Conservation (phyloP, 2,329 filamentous ascomycete species). For the Aspergillus unguis region DNA sequence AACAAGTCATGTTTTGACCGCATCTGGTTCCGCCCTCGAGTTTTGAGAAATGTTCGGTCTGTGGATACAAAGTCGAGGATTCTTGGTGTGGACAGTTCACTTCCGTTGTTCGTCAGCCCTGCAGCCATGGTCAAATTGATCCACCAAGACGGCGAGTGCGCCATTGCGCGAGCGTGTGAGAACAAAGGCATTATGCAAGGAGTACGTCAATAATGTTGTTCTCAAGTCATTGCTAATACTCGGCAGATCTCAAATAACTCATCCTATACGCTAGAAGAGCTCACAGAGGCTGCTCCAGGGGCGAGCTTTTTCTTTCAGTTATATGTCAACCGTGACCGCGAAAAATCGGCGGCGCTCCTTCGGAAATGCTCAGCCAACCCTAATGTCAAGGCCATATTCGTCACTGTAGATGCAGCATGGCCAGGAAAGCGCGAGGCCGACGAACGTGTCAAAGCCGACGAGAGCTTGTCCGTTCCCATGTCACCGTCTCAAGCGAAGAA, state of each 20-base stretch:
- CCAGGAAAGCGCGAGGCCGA: conserved; percentile 57
- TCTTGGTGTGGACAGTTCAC: conserved; percentile 50
- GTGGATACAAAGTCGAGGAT: conserved; percentile 54
- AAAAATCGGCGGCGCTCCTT: conserved; percentile 49
- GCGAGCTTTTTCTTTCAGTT: conserved; percentile 54
- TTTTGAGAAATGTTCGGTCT: conserved; percentile 55
- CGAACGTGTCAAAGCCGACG: conserved; percentile 51
- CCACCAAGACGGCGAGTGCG: conserved; percentile 62
- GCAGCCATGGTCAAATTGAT: conserved; percentile 63
- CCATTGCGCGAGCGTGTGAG: conserved; percentile 53
- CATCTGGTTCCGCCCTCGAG: conserved; percentile 59
- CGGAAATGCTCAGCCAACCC: conserved; percentile 40
- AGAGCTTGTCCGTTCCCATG: conserved; percentile 43
- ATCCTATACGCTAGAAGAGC: conserved; percentile 56
- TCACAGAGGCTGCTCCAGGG: conserved; percentile 43
- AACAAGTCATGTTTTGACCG: conserved; percentile 56
- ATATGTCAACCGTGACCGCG: conserved; percentile 53
- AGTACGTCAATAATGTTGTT: conserved; percentile 24
- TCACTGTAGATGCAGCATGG: conserved; percentile 57
- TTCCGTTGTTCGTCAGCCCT: conserved; percentile 63
- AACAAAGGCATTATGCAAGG: conserved; percentile 56
- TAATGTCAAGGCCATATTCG: conserved; percentile 46
- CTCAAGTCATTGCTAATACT: not conserved
- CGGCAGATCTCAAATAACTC: conserved; percentile 57
- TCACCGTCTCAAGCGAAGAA: conserved; percentile 46